These are phyloP conservation scores for Phialophora verrucosa DNA, from an alignment of 2,329 filamentous ascomycete genomes.

Conservation along the genomic window DNA sequence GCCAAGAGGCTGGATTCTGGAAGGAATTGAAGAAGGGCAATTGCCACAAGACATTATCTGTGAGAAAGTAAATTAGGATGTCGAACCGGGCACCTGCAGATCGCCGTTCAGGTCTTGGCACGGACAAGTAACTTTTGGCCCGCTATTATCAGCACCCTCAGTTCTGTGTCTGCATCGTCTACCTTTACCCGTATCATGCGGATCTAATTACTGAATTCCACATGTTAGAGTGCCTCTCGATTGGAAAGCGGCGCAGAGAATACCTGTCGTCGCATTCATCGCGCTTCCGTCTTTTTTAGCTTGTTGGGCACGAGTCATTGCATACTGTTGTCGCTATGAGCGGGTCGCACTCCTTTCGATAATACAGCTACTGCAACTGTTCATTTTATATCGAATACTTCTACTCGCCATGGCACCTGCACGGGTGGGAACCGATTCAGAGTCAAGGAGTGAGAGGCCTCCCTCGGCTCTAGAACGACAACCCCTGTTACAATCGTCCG, in stretches of 20 bases:
- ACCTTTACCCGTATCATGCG: neutral
- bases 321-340: neutral
- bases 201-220: neutral
- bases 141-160: neutral
- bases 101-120: too few species aligned
- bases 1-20: too few species aligned
- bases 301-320: neutral
- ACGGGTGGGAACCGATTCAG: neutral
- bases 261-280: neutral
- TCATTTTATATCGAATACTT: neutral
- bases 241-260: neutral
- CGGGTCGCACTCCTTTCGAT: neutral
- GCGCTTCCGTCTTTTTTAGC: neutral
- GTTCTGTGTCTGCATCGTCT: too few species aligned
- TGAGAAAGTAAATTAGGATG: too few species aligned
- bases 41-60: too few species aligned
- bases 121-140: neutral
- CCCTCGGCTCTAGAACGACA: neutral
- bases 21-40: too few species aligned
- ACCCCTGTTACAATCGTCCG: neutral
- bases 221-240: neutral
- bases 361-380: neutral
- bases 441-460: neutral
- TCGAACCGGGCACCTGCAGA: too few species aligned
- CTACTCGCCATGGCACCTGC: neutral